Conservation (phyloP, 768 basidiomycete species). For the Lactarius hengduanensis region DNA sequence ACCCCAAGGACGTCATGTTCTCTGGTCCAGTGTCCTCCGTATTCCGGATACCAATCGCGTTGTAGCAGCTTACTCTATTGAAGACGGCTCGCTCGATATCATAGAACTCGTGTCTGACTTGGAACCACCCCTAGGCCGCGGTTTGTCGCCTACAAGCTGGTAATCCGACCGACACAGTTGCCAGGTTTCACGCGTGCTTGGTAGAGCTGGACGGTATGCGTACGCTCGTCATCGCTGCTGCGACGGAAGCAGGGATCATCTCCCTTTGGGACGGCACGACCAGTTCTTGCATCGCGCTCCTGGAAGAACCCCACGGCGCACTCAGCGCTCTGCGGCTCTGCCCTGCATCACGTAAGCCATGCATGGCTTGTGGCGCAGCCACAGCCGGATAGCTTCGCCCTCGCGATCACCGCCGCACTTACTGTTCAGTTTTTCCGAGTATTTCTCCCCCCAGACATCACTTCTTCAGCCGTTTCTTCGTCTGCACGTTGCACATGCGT, state of each 20-base stretch:
- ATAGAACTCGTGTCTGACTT: conserved; percentile 45
- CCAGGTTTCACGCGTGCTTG: conserved; percentile 52
- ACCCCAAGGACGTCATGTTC: conserved; percentile 43
- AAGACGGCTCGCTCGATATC: conserved; percentile 68
- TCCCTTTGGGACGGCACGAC: conserved; percentile 76
- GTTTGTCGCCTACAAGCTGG: conserved; percentile 59
- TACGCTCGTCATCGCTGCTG: conserved; percentile 56
- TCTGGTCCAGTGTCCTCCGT: conserved; percentile 50
- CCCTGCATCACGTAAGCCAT: conserved; percentile 53
- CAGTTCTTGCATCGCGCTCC: conserved; percentile 57
- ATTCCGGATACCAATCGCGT: conserved; percentile 46
- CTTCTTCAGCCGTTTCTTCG: conserved; percentile 27
- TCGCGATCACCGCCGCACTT: conserved; percentile 65
- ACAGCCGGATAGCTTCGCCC: conserved; percentile 60
- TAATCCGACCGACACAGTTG: conserved; percentile 52
- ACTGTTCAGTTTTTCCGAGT: conserved; percentile 64
- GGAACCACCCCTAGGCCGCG: conserved; percentile 40
- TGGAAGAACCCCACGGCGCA: conserved; percentile 58
- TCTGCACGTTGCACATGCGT: conserved; percentile 68
- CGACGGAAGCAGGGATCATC: conserved; percentile 63
- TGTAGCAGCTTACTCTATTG: conserved; percentile 57
- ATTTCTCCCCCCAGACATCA: conserved; percentile 47
- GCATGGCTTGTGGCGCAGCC: conserved; percentile 70
- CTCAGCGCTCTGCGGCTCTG: conserved; percentile 62
- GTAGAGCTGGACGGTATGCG: conserved; percentile 50